Evolutionary conservation across 441 rosid genomes (phyloP).

Genomic region (Raphanus hybrid): DNA sequence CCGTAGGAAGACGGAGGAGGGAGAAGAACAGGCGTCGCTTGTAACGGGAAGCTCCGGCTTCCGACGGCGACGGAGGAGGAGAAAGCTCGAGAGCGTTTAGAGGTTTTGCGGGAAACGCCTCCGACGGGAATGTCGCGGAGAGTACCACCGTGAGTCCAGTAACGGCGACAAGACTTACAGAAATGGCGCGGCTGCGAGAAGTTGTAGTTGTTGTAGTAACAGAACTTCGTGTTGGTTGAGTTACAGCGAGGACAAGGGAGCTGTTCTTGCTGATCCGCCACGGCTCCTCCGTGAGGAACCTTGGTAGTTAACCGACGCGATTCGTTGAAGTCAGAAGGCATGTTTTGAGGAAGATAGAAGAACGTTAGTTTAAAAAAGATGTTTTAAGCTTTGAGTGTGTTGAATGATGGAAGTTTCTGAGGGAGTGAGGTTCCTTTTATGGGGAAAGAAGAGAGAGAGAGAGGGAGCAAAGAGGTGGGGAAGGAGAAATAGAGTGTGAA

Average conservation of each 20-base stretch:
- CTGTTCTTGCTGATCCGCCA: constrained; percentile 38
- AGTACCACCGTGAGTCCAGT: constrained; percentile 46
- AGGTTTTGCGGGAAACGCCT: constrained; percentile 38
- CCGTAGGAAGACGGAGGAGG: constrained; percentile 29
- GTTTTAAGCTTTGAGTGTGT: constrained; percentile 2
- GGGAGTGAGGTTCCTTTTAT: constrained; percentile 28
- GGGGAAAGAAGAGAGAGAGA: constrained; percentile 11
- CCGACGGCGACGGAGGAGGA: constrained; percentile 24
- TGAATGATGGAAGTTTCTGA: constrained; percentile 13
- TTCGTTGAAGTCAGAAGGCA: constrained; percentile 32
- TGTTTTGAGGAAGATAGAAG: constrained; percentile 9
- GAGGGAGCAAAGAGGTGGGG: not conserved
- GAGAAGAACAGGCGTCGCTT: constrained; percentile 38
- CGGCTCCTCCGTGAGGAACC: constrained; percentile 17
- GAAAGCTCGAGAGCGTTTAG: constrained; percentile 34
- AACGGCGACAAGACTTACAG: constrained; percentile 42
- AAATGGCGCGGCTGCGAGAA: constrained; percentile 46
- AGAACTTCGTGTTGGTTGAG: constrained; percentile 43
- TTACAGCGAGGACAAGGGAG: constrained; percentile 44
- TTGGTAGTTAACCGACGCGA: constrained; percentile 9
- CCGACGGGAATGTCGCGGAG: constrained; percentile 46
- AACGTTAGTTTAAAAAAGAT: not conserved
- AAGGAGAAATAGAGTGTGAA: constrained; percentile 18
- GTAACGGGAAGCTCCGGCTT: constrained; percentile 32
- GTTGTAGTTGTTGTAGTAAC: constrained; percentile 45